These are phyloP conservation scores for Cucurbitaria berberidis DNA, from an alignment of 2,329 filamentous ascomycete species.

Conservation along the genomic window DNA sequence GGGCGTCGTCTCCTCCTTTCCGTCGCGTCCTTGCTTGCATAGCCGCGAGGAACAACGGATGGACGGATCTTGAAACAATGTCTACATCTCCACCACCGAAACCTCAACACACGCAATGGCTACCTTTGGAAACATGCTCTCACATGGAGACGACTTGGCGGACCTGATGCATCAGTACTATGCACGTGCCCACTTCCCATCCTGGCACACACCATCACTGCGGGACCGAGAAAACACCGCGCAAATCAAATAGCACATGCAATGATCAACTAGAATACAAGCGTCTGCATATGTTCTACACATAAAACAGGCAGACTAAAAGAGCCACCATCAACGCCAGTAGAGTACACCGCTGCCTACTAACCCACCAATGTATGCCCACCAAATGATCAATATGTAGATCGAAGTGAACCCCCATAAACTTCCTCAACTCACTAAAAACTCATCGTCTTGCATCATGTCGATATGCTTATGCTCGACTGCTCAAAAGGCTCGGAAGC, in stretches of 20 bases:
- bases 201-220: no score
- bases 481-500: slow-evolving; percentile 46
- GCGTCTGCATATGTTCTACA: slow-evolving; percentile 20
- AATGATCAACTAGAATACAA: slow-evolving; percentile 39
- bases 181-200: no score
- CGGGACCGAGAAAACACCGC: background rate
- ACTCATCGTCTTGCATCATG: background rate
- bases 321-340: slow-evolving; percentile 37
- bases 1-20: slow-evolving; percentile 9
- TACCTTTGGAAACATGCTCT: no score
- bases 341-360: slow-evolving; percentile 35
- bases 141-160: no score
- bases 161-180: no score
- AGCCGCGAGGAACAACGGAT: slow-evolving; percentile 5
- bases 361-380: slow-evolving; percentile 33
- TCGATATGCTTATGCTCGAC: background rate
- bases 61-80: no score
- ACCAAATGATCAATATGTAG: slow-evolving; percentile 35
- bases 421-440: background rate
- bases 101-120: no score
- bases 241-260: background rate
- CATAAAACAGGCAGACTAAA: slow-evolving; percentile 23
- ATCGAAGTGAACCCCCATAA: slow-evolving; percentile 13
- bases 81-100: no score
- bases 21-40: slow-evolving; percentile 20